Evolutionary conservation across 2,329 filamentous ascomycete genomes (phyloP), one percentile per base, ranked within the genome.

Genomic region (Cyclaneusma minus): DNA sequence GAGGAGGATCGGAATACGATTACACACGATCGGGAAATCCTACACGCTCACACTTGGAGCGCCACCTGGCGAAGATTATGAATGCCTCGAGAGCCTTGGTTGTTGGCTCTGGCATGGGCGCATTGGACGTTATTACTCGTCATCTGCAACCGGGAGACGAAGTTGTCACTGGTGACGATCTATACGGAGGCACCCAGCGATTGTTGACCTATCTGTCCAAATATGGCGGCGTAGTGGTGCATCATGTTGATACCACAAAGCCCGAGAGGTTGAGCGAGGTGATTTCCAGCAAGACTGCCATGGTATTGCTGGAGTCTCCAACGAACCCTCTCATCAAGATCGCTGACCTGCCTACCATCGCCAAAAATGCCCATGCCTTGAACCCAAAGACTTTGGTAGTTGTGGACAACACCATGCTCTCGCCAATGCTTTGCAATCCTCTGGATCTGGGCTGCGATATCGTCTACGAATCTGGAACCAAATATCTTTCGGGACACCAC

Each of bases 281-380:
- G 4, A 52, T 95, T 26, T 77, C 62, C 26, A 56, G 64, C 27
- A 93, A 89, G 59, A 98, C 89, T 0, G 70, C 84, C 39, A 92
- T 98, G 82, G 83, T 98, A 1, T 63, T 98, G 19, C 68, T 98
- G 13, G 89, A 98, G 54, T 93, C 85, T 0, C 89, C 91, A 3
- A 98, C 89, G 15, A 98, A 98, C 55, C 91, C 89, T 5, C 60
- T 98, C 25, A 95, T 98, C 63, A 98, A 98, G 58, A 85, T 98
- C 40, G 84, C 91, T 43, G 89, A 98, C 49, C 79, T 98, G 32
- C 66, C 76, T 4, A 63, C 71, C 13, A 91, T 98, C 40, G 72
- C 89, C 9, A 62, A 64, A 20, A 58, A 76, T 12, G 69, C 79
- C 1, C 89, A 95, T 50, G 70, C 75, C 19, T 68, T 68, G 25